Evolutionary conservation across 305 asterid genomes (phyloP).

Genomic region (Plantago rigida): DNA sequence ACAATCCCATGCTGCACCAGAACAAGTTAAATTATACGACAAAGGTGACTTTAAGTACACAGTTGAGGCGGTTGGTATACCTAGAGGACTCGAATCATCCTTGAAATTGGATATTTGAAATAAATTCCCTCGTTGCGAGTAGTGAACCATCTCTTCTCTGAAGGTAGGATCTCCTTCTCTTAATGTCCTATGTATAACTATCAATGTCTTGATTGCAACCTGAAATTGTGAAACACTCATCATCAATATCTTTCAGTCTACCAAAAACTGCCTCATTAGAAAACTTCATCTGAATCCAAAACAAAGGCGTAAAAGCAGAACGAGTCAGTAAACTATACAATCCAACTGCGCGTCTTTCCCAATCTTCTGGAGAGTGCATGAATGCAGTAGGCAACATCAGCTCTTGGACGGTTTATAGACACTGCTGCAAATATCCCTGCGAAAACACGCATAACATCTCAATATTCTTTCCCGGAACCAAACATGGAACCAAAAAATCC

Average conservation of each 20-base stretch:
- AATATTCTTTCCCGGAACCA: neutral
- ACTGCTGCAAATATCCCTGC: constrained; percentile 62
- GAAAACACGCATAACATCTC: constrained; percentile 3
- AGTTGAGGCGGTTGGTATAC: constrained; percentile 29
- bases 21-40: neutral
- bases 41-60: neutral
- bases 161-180: constrained; percentile 79
- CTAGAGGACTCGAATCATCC: constrained; percentile 72
- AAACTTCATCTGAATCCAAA: neutral
- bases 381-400: constrained; percentile 88
- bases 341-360: constrained; percentile 70
- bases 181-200: constrained; percentile 68
- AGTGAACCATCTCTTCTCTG: constrained; percentile 52
- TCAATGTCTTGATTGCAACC: constrained; percentile 76
- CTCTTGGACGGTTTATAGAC: constrained; percentile 56
- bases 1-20: constrained; percentile 82
- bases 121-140: constrained; percentile 54
- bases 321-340: constrained; percentile 34
- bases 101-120: constrained; percentile 69
- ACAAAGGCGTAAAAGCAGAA: neutral
- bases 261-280: constrained; percentile 1
- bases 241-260: neutral
- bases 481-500: constrained; percentile 1
- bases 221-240: constrained; percentile 25
- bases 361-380: constrained; percentile 74